Conservation (phyloP, 2,329 filamentous ascomycete species). For the Penicillium crustosum region DNA sequence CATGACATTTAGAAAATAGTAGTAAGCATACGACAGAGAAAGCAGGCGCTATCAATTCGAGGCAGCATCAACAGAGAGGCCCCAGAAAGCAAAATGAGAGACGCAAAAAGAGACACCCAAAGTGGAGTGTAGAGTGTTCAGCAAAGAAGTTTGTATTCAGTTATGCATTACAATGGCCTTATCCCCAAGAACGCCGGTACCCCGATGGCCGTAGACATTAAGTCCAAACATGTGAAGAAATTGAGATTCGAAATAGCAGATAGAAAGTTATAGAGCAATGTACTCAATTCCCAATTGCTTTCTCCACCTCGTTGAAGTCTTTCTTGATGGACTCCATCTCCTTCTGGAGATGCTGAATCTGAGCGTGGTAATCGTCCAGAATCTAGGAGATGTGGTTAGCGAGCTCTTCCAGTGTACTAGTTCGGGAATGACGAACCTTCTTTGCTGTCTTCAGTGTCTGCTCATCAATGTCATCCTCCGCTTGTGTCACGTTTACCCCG, state of each 20-base stretch:
- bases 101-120: background rate
- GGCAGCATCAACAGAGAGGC: background rate
- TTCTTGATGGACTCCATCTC: conserved; percentile 59
- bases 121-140: background rate
- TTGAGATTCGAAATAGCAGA: conserved; percentile 11
- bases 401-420: conserved; percentile 18
- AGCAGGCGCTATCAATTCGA: background rate
- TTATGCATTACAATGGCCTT: conserved; percentile 25
- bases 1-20: background rate
- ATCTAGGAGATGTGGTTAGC: conserved; percentile 40
- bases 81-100: background rate
- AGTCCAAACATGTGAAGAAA: conserved; percentile 14
- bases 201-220: conserved; percentile 23
- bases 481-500: conserved; percentile 44
- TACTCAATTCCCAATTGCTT: conserved; percentile 28
- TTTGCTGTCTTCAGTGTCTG: conserved; percentile 59
- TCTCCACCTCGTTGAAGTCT: conserved; percentile 59
- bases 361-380: conserved; percentile 51
- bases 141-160: conserved; percentile 20
- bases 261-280: conserved; percentile 2
- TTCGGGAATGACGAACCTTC: conserved; percentile 50
- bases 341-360: conserved; percentile 59
- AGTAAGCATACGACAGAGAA: background rate
- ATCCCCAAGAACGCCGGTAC: conserved; percentile 25
- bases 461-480: conserved; percentile 54